Base-by-base conservation (phyloP, 2,329 filamentous ascomycete genomes). In the Nannizziopsis barbatae region DNA sequence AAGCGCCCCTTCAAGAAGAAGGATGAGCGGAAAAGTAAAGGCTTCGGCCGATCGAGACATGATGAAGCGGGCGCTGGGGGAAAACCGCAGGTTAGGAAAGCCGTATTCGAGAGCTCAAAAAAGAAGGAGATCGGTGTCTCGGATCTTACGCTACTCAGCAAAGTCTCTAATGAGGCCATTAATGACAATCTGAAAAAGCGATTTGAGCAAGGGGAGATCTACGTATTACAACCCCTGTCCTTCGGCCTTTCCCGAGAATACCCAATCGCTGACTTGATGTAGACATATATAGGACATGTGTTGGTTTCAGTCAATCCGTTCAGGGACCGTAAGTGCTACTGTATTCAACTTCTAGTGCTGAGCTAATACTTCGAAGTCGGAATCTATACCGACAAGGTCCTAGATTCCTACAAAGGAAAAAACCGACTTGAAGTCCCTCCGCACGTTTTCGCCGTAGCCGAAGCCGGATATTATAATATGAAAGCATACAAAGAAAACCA, bases 61-160 rank as follows among this genome's bases (percentile, higher is more conserved):
- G 67, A 62, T 47, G 68, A 69, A 55, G 62, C 67, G 41, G 64
- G 67, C 53, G 64, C 67, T 52, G 68, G 66, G 39, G 72, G 73
- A 51, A 72, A 75, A 58, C 71, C 80, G 54, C 86, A 86, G 69
- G 86, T 94, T 58, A 90, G 89, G 71, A 96, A 96, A 73, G 92
- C 92, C 55, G 86, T 86, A 53, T 98, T 93, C 70, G 92, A 98
- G 67, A 86, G 81, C 52, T 86, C 83, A 56, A 96, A 96, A 77
- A 98, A 96, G 81, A 96, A 95, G 78, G 89, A 98, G 70, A 92
- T 98, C 59, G 92, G 92, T 57, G 92, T 98, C 47, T 95, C 92
- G 48, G 92, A 98, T 75, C 77, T 98, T 65, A 98, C 92, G 3
- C 75, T 98, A 60, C 84, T 98, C 64, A 95, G 89, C 75, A 96